Evolutionary conservation across 768 basidiomycete species (phyloP), one percentile per base, ranked within the genome.

Genomic region (Leccinum variicolor): DNA sequence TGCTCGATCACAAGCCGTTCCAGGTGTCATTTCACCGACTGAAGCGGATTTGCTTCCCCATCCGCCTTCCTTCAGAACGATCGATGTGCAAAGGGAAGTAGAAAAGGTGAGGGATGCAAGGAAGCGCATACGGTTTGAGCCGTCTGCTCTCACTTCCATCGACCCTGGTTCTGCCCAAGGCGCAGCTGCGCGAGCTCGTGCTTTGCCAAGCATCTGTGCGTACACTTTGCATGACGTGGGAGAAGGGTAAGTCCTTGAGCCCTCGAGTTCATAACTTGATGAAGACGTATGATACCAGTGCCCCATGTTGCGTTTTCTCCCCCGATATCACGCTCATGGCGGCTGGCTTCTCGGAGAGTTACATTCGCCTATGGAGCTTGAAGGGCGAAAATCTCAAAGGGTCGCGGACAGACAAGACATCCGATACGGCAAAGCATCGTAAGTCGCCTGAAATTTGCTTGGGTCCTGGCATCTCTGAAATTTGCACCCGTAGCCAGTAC

Each of bases 191-290:
- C 76, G 83, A 55, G 79, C 86, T 2, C 80, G 85, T 14, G 89
- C 87, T 45, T 74, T 96, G 55, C 96, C 96, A 3, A 98, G 95
- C 64, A 86, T 98, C 54, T 97, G 96, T 64, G 86, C 92, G 6
- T 98, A 97, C 68, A 98, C 97, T 4, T 68, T 99, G 43, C 95
- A 97, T 69, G 94, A 98, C 66, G 85, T 90, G 2, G 86, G 87
- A n/a, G 96, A 98, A 76, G 92, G 93, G 96, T 97, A 68, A 66
- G 88, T 61, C 31, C 43, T 52, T 33, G 19, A 21, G 19, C 47
- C 41, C 34, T 33, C 15, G 36, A 34, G 50, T 59, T 49, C 53
- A 52, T 17, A 50, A 23, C 19, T 51, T n/a, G 33, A 59, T 64
- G 28, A 64, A 54, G 31, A 53, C 52, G 56, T 52, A 51, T 63